Evolutionary conservation across 371 early-diverging fungal species (phyloP).

Genomic region (Fennellomyces sp.): DNA sequence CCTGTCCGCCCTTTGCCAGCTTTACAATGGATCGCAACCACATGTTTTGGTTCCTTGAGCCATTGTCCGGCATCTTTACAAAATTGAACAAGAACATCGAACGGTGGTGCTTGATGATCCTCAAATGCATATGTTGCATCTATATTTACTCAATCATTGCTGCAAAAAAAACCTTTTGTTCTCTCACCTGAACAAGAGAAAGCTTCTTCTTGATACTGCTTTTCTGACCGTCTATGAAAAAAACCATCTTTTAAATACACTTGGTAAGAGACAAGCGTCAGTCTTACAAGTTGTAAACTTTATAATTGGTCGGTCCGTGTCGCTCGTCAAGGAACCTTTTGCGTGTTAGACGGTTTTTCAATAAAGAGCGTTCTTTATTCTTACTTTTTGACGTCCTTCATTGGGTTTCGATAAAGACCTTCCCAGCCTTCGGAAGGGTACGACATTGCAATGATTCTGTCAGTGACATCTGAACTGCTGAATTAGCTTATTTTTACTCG

Average conservation of each 20-base stretch:
- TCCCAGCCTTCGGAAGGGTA: constrained; percentile 69
- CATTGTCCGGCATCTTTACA: constrained; percentile 64
- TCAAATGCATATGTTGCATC: constrained; percentile 62
- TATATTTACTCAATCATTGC: no score
- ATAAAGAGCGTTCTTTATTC: no score
- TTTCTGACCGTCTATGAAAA: constrained; percentile 58
- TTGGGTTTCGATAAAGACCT: constrained; percentile 66
- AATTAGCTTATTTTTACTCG: neutral
- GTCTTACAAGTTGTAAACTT: constrained; percentile 72
- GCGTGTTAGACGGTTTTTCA: no score
- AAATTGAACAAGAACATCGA: constrained; percentile 53
- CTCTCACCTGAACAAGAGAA: constrained; percentile 44
- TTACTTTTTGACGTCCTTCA: constrained; percentile 62
- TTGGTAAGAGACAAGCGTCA: neutral
- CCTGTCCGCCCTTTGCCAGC: constrained; percentile 85
- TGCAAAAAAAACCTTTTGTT: no score
- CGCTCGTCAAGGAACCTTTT: constrained; percentile 61
- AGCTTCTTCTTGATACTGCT: constrained; percentile 40
- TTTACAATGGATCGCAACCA: constrained; percentile 78
- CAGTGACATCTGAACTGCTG: constrained; percentile 57
- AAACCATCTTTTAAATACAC: neutral
- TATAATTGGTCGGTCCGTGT: constrained; percentile 58
- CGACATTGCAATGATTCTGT: constrained; percentile 71
- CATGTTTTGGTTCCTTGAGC: constrained; percentile 48
- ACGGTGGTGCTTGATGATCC: constrained; percentile 74